phyloP scores from a whole-genome alignment of 2,329 filamentous ascomycete genomes.

The Cadophora malorum region DNA sequence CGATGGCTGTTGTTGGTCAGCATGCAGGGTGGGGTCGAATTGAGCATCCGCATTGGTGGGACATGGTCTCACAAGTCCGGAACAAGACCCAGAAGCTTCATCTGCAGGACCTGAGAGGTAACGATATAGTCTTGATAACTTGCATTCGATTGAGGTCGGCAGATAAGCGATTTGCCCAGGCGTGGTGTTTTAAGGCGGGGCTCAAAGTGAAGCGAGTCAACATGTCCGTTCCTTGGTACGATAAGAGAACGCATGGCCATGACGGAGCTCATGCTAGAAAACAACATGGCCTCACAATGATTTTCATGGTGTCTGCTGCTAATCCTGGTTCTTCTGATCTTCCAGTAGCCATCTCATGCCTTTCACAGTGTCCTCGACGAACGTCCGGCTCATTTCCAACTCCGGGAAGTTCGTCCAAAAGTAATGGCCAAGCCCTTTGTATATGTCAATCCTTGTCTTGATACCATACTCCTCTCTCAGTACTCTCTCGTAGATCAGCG shows the following conservation, averaged over 20 bases:
- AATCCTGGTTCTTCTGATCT: not conserved
- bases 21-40: constrained; percentile 1
- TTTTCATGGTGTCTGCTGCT: not conserved
- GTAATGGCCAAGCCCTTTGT: constrained; percentile 44
- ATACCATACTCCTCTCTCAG: constrained; percentile 50
- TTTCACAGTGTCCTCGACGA: constrained; percentile 35
- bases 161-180: not conserved
- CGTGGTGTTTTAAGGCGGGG: not conserved
- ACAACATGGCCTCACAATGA: not conserved
- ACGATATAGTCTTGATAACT: not conserved
- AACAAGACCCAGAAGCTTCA: not conserved
- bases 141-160: constrained; percentile 3
- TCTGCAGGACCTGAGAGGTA: not conserved
- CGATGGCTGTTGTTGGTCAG: constrained; percentile 11
- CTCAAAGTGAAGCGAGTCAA: not conserved
- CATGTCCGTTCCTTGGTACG: not conserved
- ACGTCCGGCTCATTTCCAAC: constrained; percentile 36
- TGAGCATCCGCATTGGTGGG: constrained; percentile 6
- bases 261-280: not conserved
- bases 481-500: constrained; percentile 56
- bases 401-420: constrained; percentile 43
- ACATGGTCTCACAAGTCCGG: not conserved
- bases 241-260: not conserved
- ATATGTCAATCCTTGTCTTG: constrained; percentile 43
- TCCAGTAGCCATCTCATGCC: constrained; percentile 32